These are phyloP conservation scores for Arthrobotrys pseudoclavata DNA, from an alignment of 2,329 filamentous ascomycete genomes.

Conservation along the genomic window DNA sequence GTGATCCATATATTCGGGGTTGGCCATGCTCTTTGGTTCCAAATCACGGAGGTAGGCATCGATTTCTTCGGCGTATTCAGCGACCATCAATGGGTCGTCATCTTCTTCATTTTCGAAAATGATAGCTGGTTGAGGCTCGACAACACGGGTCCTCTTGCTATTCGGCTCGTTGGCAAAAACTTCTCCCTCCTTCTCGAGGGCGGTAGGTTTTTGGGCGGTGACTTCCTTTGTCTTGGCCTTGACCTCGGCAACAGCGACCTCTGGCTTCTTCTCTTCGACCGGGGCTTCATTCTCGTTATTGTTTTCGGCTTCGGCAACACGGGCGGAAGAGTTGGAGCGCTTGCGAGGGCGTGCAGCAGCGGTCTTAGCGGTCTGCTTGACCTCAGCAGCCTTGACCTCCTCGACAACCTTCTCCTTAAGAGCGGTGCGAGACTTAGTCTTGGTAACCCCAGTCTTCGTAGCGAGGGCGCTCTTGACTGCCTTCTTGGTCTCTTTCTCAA, in stretches of 20 bases:
- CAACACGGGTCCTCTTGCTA: constrained; percentile 44
- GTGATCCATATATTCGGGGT: constrained; percentile 93
- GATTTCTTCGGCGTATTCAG: constrained; percentile 96
- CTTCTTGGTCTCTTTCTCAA: constrained; percentile 80
- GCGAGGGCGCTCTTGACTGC: constrained; percentile 72
- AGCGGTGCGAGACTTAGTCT: constrained; percentile 62
- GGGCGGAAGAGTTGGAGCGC: constrained; percentile 45
- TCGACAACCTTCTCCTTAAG: constrained; percentile 73
- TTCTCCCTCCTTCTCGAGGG: constrained; percentile 43
- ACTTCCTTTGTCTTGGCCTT: constrained; percentile 55
- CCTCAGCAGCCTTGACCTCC: constrained; percentile 79
- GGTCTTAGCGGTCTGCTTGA: constrained; percentile 66
- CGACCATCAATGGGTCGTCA: constrained; percentile 96
- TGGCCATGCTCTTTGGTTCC: constrained; percentile 84
- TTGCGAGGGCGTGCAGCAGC: constrained; percentile 64
- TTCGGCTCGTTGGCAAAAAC: constrained; percentile 55
- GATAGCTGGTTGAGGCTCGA: constrained; percentile 64
- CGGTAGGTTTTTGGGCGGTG: constrained; percentile 38
- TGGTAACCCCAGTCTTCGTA: constrained; percentile 78
- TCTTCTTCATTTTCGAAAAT: constrained; percentile 85
- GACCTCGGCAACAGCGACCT: constrained; percentile 63
- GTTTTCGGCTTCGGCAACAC: constrained; percentile 51
- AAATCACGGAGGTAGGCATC: constrained; percentile 94
- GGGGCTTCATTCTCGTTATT: constrained; percentile 62
- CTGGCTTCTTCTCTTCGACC: constrained; percentile 65